These are phyloP conservation scores for Thozetella sp. DNA, from an alignment of 495 filamentous ascomycete species.

Conservation along the genomic window DNA sequence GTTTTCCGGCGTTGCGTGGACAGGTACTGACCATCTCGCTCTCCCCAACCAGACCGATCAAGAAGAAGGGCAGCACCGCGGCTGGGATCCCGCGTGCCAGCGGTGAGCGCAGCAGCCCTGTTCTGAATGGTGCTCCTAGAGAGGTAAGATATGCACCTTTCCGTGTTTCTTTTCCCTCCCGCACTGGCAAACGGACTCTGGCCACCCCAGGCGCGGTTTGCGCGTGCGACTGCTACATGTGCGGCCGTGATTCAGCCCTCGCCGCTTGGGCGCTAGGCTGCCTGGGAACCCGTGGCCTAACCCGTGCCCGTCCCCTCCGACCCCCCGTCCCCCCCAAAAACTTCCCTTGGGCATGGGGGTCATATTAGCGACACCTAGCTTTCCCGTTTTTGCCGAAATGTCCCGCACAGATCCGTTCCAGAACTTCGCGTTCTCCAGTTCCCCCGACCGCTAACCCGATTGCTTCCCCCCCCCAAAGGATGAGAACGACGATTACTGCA, in stretches of 20 bases:
- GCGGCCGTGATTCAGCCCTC: neutral
- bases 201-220: too few species aligned
- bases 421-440: constrained; percentile 9
- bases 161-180: constrained; percentile 11
- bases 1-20: too few species aligned
- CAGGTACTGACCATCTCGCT: constrained; percentile 13
- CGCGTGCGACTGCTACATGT: neutral
- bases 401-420: constrained; percentile 26
- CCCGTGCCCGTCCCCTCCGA: neutral
- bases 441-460: constrained; percentile 4
- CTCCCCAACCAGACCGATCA: constrained; percentile 46
- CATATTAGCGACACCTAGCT: constrained; percentile 7
- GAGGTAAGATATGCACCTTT: constrained; percentile 39
- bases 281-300: neutral
- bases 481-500: constrained; percentile 89
- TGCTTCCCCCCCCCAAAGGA: constrained; percentile 38
- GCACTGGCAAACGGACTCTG: too few species aligned
- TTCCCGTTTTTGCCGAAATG: constrained; percentile 31
- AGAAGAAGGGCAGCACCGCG: constrained; percentile 53
- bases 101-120: constrained; percentile 51
- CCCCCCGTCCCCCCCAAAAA: too few species aligned
- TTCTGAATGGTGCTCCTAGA: constrained; percentile 38
- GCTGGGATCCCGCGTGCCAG: constrained; percentile 52
- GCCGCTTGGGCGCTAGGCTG: neutral
- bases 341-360: neutral